Evolutionary conservation across 176 grass and related monocot species (phyloP).

Genomic region (Aegilops umbellulata): DNA sequence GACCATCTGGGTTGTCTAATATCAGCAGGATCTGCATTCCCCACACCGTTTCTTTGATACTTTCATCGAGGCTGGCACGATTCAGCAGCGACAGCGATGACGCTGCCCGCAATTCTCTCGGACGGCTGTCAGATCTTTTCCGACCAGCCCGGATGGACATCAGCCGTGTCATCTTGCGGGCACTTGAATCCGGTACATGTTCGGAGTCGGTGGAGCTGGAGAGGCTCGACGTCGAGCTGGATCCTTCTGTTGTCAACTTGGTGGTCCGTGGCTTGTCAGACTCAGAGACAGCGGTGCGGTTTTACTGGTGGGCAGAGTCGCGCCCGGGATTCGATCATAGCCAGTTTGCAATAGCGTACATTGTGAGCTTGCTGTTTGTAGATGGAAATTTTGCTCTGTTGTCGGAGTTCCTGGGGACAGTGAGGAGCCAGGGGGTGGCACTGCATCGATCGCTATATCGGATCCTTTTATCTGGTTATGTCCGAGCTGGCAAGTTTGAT

Average conservation of each 20-base stretch:
- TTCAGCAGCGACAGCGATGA: not conserved
- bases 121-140: slow-evolving; percentile 32
- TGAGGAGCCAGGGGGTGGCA: slow-evolving; percentile 43
- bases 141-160: not conserved
- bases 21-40: slow-evolving; percentile 18
- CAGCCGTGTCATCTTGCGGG: slow-evolving; percentile 21
- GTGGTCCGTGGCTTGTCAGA: slow-evolving; percentile 55
- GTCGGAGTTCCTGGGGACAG: slow-evolving; percentile 44
- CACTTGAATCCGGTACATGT: slow-evolving; percentile 29
- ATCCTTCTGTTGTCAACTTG: slow-evolving; percentile 51
- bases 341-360: slow-evolving; percentile 46
- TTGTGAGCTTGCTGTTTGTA: slow-evolving; percentile 50
- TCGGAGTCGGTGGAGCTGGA: slow-evolving; percentile 44
- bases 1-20: slow-evolving; percentile 32
- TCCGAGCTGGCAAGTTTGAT: slow-evolving; percentile 35
- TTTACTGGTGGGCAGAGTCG: slow-evolving; percentile 68
- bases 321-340: slow-evolving; percentile 48
- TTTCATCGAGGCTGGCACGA: not conserved
- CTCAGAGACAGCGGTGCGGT: slow-evolving; percentile 45
- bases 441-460: slow-evolving; percentile 66
- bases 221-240: slow-evolving; percentile 45
- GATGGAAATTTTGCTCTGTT: slow-evolving; percentile 53
- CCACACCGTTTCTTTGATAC: slow-evolving; percentile 24
- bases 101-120: not conserved
- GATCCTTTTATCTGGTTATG: slow-evolving; percentile 54